These are phyloP conservation scores for Coleophoma cylindrospora DNA, from an alignment of 2,329 filamentous ascomycete genomes.

Conservation along the genomic window DNA sequence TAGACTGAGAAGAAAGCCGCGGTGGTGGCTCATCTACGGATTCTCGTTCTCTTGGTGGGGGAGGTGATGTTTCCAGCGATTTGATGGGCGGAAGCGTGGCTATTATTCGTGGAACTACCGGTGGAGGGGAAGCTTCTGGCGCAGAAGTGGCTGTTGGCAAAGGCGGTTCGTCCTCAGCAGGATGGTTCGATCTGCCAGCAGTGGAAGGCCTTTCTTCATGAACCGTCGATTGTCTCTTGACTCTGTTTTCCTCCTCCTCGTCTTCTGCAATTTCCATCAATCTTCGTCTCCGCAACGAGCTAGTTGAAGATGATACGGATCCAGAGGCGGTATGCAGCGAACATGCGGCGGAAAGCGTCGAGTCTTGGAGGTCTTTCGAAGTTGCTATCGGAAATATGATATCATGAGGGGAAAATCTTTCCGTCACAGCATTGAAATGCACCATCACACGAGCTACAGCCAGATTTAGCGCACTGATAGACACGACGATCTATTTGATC, in stretches of 20 bases:
- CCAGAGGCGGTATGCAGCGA: constrained; percentile 83
- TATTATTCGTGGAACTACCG: constrained; percentile 6
- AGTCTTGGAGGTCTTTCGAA: constrained; percentile 78
- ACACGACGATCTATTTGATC: constrained; percentile 14
- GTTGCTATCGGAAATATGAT: constrained; percentile 72
- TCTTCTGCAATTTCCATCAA: constrained; percentile 94
- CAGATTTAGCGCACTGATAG: neutral
- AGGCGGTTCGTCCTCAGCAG: constrained; percentile 8
- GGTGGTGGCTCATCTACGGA: constrained; percentile 14
- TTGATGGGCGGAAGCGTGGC: constrained; percentile 8
- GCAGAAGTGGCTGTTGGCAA: constrained; percentile 3
- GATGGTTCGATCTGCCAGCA: constrained; percentile 15
- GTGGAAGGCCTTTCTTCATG: constrained; percentile 35
- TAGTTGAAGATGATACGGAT: constrained; percentile 79
- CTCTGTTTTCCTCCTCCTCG: constrained; percentile 61
- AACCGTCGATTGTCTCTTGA: constrained; percentile 54
- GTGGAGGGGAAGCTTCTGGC: constrained; percentile 5
- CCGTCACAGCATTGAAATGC: constrained; percentile 62
- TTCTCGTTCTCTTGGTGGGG: constrained; percentile 19
- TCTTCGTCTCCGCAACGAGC: constrained; percentile 70
- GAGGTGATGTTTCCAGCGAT: constrained; percentile 23
- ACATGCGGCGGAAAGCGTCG: constrained; percentile 81
- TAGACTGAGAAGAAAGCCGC: constrained; percentile 41
- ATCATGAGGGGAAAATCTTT: constrained; percentile 79
- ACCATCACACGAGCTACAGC: constrained; percentile 72